These are phyloP conservation scores for Ceratocystis ficicola DNA, from an alignment of 2,329 filamentous ascomycete genomes.

Conservation along the genomic window DNA sequence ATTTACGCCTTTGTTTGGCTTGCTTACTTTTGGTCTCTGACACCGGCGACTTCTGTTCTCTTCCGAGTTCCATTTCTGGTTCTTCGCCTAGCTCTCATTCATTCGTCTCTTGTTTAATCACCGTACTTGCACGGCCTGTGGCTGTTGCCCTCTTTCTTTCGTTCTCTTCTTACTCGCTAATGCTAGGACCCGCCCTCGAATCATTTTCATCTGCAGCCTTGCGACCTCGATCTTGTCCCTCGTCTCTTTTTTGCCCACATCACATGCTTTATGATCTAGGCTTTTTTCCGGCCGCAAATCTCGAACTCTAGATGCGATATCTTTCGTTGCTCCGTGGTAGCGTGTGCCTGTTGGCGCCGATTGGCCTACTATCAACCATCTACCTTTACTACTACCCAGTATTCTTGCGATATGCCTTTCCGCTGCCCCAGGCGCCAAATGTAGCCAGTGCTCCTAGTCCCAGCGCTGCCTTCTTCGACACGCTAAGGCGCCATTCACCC, in stretches of 20 bases:
- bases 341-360: slow-evolving; percentile 37
- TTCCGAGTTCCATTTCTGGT: background rate
- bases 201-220: background rate
- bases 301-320: slow-evolving; percentile 29
- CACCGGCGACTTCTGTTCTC: background rate
- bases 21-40: background rate
- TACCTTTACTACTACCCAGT: slow-evolving; percentile 84
- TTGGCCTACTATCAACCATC: slow-evolving; percentile 56
- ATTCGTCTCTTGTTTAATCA: background rate
- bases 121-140: background rate
- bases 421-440: slow-evolving; percentile 35
- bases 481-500: slow-evolving; percentile 19
- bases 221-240: background rate
- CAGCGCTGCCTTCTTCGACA: slow-evolving; percentile 21
- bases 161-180: background rate
- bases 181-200: background rate
- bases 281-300: background rate
- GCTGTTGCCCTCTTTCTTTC: background rate
- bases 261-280: background rate
- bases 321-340: slow-evolving; percentile 46
- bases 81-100: background rate
- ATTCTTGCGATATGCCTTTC: slow-evolving; percentile 71
- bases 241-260: background rate
- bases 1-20: slow-evolving; percentile 5
- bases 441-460: slow-evolving; percentile 19